Evolutionary conservation across 495 filamentous ascomycete genomes (phyloP).

Genomic region (Aspergillus ellipticus): DNA sequence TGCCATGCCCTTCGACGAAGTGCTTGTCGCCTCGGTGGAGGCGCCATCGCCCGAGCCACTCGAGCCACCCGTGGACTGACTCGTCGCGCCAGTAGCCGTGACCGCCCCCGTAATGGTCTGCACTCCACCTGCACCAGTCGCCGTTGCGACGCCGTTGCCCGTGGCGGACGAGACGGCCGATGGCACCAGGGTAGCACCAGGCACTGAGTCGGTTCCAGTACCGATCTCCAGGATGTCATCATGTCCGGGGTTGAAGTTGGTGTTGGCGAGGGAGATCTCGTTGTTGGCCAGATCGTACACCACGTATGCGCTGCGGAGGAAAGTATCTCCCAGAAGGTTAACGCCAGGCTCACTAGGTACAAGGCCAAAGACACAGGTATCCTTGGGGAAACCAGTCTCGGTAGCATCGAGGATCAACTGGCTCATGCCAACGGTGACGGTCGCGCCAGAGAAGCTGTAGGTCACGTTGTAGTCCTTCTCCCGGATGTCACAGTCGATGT

Average conservation of each 20-base stretch:
- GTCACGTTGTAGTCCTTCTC: constrained; percentile 52
- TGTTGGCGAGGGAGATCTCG: constrained; percentile 71
- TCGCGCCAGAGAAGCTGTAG: constrained; percentile 58
- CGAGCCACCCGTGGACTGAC: background rate
- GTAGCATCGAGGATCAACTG: constrained; percentile 19
- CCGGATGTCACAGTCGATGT: constrained; percentile 64
- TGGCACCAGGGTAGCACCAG: constrained; percentile 58
- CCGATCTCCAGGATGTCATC: constrained; percentile 66
- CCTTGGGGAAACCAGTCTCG: constrained; percentile 8
- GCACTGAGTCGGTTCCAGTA: constrained; percentile 57
- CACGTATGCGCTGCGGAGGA: constrained; percentile 84
- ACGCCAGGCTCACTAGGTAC: constrained; percentile 52
- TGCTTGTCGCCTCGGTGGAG: constrained; percentile 6
- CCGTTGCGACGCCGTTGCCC: background rate
- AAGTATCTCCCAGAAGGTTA: constrained; percentile 78
- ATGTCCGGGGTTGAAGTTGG: constrained; percentile 65
- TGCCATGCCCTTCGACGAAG: constrained; percentile 14
- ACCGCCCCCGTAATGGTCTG: background rate
- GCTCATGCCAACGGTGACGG: constrained; percentile 23
- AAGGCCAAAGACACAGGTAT: constrained; percentile 65
- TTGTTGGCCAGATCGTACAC: constrained; percentile 84
- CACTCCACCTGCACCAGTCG: background rate
- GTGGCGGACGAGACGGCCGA: constrained; percentile 50
- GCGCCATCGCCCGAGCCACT: background rate
- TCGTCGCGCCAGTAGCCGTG: background rate